Evolutionary conservation across 2,329 filamentous ascomycete genomes (phyloP), one percentile per base, ranked within the genome.

Genomic region (Arthroderma uncinatum): DNA sequence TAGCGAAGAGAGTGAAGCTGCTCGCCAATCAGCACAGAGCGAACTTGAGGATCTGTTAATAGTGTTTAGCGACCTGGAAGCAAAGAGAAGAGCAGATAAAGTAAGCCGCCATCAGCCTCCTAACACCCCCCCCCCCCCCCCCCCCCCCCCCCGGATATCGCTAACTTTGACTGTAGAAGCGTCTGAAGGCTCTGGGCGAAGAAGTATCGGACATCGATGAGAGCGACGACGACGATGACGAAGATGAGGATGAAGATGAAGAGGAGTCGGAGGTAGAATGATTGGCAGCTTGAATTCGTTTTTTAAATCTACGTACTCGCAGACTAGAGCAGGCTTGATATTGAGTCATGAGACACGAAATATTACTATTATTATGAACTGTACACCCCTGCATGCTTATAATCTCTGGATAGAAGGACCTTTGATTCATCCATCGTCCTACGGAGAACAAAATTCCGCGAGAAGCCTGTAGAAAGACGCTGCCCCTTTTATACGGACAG

Each of bases 11-110:
- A 84, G 81, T 60, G 81, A 84, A 62, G 78, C 82, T 59, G 82
- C 85, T 58, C 82, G 80, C 57, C 78, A 82, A 60, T 73, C 79
- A 1, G 78, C 79, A 4, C 87, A 92, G 67, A 78, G 81, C 2
- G 88, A 93, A 69, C 76, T 92, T 48, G 88, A 93, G 63, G 88
- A 93, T 68, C 76, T 92, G 56, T 74, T 93, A 36, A 86, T 92
- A 74, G 84, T 93, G 4, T 89, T 91, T 70, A 83, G 82, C 12
- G 88, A 93, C 66, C 67, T 90, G 16, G 88, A 93, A 70, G 86
- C 89, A 56, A 92, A 91, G 73, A 77, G 83, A 53, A 78, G 79
- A 42, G 82, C 81, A 64, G 89, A 92, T 67, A 92, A 88, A 79
- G 85, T 86, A 72, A 62, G 78, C 68, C 5, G 14, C 16, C 5